A percentile compares a stretch with the other conserved stretches of the same genome.
phyloP scores from a whole-genome alignment of 768 basidiomycete genomes.

The Boletus bicolor region DNA sequence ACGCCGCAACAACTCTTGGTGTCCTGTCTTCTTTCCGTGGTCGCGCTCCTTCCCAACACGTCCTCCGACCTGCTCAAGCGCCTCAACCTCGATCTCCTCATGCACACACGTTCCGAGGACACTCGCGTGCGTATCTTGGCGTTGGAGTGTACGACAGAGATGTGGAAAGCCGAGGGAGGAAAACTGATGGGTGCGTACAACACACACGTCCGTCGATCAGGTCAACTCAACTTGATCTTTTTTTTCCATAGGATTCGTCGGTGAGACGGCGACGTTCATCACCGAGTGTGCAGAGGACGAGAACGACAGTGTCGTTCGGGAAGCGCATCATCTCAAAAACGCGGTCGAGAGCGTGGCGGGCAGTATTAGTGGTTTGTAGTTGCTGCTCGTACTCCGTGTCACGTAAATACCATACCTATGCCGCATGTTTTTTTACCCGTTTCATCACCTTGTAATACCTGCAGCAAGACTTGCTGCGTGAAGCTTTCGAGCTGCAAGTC shows the following conservation, averaged over 20 bases:
- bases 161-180: slow-evolving; percentile 77
- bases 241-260: slow-evolving; percentile 54
- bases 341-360: slow-evolving; percentile 73
- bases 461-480: too few relatives aligned
- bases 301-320: slow-evolving; percentile 74
- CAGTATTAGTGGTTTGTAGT: slow-evolving; percentile 37
- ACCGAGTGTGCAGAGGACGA: slow-evolving; percentile 88
- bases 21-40: slow-evolving; percentile 20
- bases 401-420: too few relatives aligned
- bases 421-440: too few relatives aligned
- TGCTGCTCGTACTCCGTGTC: too few relatives aligned
- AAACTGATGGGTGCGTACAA: slow-evolving; percentile 61
- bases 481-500: too few relatives aligned
- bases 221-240: neutral
- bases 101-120: slow-evolving; percentile 88
- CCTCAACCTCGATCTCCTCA: slow-evolving; percentile 79
- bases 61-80: slow-evolving; percentile 56
- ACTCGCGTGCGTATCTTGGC: slow-evolving; percentile 65
- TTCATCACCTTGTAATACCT: too few relatives aligned
- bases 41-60: slow-evolving; percentile 13
- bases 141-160: slow-evolving; percentile 57
- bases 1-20: slow-evolving; percentile 11
- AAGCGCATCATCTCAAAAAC: slow-evolving; percentile 64
- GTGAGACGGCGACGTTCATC: slow-evolving; percentile 84
- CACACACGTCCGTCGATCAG: neutral